Conservation (phyloP, 1,284 basidiomycete species). For the Ceratobasidium sp. region DNA sequence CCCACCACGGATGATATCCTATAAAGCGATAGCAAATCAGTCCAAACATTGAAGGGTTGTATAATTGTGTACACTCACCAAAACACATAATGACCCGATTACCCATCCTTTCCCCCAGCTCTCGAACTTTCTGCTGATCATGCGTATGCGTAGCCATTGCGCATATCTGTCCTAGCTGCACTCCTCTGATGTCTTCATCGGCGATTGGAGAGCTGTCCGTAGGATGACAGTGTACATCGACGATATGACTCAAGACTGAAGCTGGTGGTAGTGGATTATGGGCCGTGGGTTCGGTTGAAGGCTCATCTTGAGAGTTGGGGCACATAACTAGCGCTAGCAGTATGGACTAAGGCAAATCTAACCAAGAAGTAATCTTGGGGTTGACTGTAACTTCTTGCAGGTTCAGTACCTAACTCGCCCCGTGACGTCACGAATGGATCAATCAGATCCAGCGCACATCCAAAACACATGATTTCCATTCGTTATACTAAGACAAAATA, state of each 20-base stretch:
- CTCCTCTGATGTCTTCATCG: slow-evolving; percentile 63
- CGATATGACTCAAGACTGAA: slow-evolving; percentile 70
- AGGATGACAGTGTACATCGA: slow-evolving; percentile 86
- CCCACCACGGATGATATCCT: slow-evolving; percentile 91
- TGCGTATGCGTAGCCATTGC: slow-evolving; percentile 76
- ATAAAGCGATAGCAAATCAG: slow-evolving; percentile 16
- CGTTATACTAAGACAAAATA: slow-evolving; percentile 15
- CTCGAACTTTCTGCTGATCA: slow-evolving; percentile 75
- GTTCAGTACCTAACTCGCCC: not conserved
- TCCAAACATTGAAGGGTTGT: not conserved
- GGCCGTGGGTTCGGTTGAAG: not conserved
- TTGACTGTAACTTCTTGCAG: too few species aligned
- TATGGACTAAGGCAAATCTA: not conserved
- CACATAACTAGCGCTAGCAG: slow-evolving; percentile 10
- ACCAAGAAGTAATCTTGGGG: too few species aligned
- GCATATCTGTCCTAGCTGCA: slow-evolving; percentile 72
- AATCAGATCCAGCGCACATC: not conserved
- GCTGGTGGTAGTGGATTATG: slow-evolving; percentile 41
- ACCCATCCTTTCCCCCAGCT: slow-evolving; percentile 71
- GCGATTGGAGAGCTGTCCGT: slow-evolving; percentile 71
- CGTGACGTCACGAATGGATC: slow-evolving; percentile 10
- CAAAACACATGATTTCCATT: slow-evolving; percentile 23
- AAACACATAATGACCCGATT: slow-evolving; percentile 81
- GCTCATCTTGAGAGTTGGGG: slow-evolving; percentile 7
- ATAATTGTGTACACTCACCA: slow-evolving; percentile 66